These are phyloP conservation scores for Cymbopogon flexuosus DNA, from an alignment of 202 grass and related monocot species.

Conservation along the genomic window DNA sequence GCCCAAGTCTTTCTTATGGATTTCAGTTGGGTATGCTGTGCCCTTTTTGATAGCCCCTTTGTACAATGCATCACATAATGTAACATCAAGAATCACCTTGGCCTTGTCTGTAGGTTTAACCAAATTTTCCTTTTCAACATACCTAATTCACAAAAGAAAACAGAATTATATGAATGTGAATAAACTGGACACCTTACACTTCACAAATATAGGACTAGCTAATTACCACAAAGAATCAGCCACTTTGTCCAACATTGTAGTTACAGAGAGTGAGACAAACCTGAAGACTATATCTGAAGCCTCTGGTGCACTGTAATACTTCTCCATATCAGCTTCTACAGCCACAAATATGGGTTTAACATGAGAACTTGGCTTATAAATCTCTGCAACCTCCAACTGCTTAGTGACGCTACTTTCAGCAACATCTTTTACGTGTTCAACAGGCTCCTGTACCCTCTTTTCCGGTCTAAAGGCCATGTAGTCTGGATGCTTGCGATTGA, in stretches of 20 bases:
- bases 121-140: constrained; percentile 95
- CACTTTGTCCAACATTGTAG: background rate
- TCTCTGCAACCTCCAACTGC: constrained; percentile 70
- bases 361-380: constrained; percentile 80
- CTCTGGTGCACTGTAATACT: constrained; percentile 77
- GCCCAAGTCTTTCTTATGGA: constrained; percentile 83
- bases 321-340: constrained; percentile 66
- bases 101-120: constrained; percentile 73
- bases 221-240: background rate
- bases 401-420: constrained; percentile 45
- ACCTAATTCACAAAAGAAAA: constrained; percentile 44
- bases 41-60: constrained; percentile 96
- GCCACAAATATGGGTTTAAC: constrained; percentile 77
- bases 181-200: background rate
- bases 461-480: constrained; percentile 74
- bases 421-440: constrained; percentile 45
- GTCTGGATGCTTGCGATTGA: constrained; percentile 62
- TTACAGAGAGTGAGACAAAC: constrained; percentile 28
- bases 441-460: constrained; percentile 57
- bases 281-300: constrained; percentile 78
- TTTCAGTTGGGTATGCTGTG: constrained; percentile 62
- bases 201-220: constrained; percentile 4
- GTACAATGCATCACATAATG: constrained; percentile 83
- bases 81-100: constrained; percentile 64
- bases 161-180: constrained; percentile 4